These are phyloP conservation scores for Neophaeococcomyces aloes DNA, from an alignment of 2,329 filamentous ascomycete species.

Conservation along the genomic window DNA sequence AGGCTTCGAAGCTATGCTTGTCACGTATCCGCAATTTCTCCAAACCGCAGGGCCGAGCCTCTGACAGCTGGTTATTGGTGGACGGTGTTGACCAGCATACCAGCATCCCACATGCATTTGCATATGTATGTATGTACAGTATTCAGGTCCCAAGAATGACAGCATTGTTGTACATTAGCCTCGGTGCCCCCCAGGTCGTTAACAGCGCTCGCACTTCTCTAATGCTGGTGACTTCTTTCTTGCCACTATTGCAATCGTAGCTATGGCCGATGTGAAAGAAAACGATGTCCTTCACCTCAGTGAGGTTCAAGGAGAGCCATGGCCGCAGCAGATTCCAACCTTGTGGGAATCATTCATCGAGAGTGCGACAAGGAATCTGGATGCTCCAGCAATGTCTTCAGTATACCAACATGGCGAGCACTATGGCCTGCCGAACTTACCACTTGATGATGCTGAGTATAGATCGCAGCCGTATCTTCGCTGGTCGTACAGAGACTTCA, in stretches of 20 bases:
- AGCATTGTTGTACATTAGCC: background rate
- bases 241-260: too few species aligned
- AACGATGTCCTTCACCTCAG: background rate
- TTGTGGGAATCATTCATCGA: conserved; percentile 1
- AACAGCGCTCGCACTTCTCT: background rate
- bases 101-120: background rate
- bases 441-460: conserved; percentile 1
- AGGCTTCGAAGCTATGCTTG: too few species aligned
- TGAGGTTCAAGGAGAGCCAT: background rate
- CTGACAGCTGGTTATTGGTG: too few species aligned
- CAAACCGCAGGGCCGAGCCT: too few species aligned
- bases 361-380: background rate
- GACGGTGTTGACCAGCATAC: background rate
- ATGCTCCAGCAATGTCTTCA: background rate
- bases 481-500: conserved; percentile 4
- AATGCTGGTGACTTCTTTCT: background rate
- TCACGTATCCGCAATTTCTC: too few species aligned
- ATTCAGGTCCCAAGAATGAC: background rate
- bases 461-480: conserved; percentile 4
- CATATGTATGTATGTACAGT: background rate
- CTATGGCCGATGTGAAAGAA: too few species aligned
- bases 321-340: background rate
- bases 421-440: conserved; percentile 1
- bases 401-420: background rate
- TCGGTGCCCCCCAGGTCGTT: too few species aligned